Conservation (phyloP, 176 grass and related monocot genomes). For the Avena eriantha region DNA sequence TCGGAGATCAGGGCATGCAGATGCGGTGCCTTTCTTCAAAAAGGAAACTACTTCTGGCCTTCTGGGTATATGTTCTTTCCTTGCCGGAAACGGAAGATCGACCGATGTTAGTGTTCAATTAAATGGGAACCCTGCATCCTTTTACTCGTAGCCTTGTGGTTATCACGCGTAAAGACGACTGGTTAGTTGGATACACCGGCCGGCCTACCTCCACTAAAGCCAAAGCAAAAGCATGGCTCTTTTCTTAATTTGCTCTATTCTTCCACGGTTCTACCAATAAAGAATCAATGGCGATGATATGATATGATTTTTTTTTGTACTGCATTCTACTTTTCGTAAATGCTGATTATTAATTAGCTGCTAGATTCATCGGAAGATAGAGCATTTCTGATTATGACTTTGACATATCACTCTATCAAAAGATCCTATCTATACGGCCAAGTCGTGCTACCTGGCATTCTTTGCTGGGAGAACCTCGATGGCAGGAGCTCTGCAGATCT, state of each 20-base stretch:
- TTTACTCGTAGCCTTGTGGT: background rate
- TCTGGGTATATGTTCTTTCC: background rate
- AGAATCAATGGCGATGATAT: background rate
- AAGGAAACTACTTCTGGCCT: background rate
- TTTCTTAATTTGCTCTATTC: background rate
- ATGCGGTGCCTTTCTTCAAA: background rate
- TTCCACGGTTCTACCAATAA: background rate
- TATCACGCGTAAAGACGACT: background rate
- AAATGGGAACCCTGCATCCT: background rate
- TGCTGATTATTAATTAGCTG: background rate
- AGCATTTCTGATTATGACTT: background rate
- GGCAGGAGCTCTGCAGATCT: too few species aligned
- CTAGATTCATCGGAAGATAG: background rate
- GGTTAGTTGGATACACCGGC: background rate
- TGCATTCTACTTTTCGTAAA: background rate
- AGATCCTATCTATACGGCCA: too few species aligned
- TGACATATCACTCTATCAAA: too few species aligned
- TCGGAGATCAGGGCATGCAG: background rate
- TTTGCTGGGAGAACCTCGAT: too few species aligned
- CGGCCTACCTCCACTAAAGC: background rate
- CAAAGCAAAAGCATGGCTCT: background rate
- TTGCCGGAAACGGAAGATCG: background rate
- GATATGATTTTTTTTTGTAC: background rate
- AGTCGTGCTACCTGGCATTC: too few species aligned
- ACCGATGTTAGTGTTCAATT: background rate